These are phyloP conservation scores for Lactarius tabidus DNA, from an alignment of 768 basidiomycete species.

Conservation along the genomic window DNA sequence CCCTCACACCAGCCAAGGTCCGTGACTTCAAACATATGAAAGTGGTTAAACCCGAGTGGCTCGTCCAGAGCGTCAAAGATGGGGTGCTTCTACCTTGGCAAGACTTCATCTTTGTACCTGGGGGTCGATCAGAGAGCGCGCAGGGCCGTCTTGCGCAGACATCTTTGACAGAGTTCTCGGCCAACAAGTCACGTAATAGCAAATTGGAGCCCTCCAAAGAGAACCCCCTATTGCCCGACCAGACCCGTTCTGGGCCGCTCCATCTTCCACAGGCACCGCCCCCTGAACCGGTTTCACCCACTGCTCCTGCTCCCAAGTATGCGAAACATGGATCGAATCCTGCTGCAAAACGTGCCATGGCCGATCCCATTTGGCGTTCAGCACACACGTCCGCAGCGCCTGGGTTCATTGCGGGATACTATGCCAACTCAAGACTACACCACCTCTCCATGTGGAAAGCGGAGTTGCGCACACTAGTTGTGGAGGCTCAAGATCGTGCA, in stretches of 20 bases:
- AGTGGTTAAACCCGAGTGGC: constrained; percentile 85
- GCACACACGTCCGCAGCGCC: constrained; percentile 84
- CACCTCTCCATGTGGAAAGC: constrained; percentile 90
- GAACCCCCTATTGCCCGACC: background rate
- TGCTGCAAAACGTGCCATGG: constrained; percentile 73
- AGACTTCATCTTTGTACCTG: constrained; percentile 58
- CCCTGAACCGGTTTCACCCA: constrained; percentile 40
- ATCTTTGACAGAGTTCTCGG: constrained; percentile 31
- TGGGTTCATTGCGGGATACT: constrained; percentile 75
- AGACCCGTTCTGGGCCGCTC: background rate
- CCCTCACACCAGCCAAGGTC: constrained; percentile 85
- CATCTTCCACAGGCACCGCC: constrained; percentile 38
- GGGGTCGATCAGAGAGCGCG: constrained; percentile 43
- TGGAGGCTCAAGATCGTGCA: constrained; percentile 70
- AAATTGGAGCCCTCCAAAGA: background rate
- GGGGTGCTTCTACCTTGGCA: constrained; percentile 76
- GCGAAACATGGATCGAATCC: constrained; percentile 66
- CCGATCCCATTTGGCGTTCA: constrained; percentile 78
- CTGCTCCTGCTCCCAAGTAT: constrained; percentile 55
- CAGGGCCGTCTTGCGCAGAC: constrained; percentile 47
- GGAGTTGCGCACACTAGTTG: constrained; percentile 76
- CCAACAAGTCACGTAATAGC: constrained; percentile 15
- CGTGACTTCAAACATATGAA: constrained; percentile 88
- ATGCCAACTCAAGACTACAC: constrained; percentile 83
- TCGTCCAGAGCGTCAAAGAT: constrained; percentile 70